A percentile compares a stretch with the other conserved stretches of the same genome.
phyloP scores from a whole-genome alignment of 169 alveolate species.

The Perkinsus marinus region DNA sequence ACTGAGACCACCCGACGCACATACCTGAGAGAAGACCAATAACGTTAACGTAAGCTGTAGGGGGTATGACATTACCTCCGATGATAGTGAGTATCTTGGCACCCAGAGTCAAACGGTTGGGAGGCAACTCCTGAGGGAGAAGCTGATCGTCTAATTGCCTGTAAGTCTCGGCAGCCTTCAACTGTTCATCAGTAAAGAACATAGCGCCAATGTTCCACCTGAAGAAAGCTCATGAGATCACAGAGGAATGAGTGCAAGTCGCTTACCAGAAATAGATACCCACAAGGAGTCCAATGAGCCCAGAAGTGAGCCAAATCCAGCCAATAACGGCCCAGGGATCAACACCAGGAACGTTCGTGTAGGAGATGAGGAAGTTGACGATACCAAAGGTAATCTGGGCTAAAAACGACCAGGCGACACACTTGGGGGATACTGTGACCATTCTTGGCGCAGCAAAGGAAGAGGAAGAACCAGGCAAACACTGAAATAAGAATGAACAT shows the following conservation, averaged over 20 bases:
- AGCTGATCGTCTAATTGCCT: not conserved
- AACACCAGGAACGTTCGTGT: not conserved
- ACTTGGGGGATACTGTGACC: not conserved
- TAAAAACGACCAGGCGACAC: not conserved
- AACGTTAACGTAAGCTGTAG: not conserved
- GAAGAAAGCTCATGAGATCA: not conserved
- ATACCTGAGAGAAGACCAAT: not conserved
- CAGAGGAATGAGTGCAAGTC: not conserved
- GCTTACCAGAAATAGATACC: not conserved
- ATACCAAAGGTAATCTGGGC: not conserved
- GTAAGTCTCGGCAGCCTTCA: not conserved
- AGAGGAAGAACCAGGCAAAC: not conserved
- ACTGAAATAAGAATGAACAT: not conserved
- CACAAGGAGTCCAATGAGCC: not conserved
- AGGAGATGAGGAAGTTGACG: not conserved
- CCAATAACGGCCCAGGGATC: not conserved
- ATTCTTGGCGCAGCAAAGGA: not conserved
- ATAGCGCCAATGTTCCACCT: not conserved
- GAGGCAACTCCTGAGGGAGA: not conserved
- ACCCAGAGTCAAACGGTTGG: not conserved
- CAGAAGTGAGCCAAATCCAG: not conserved
- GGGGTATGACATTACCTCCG: not conserved
- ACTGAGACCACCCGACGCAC: not conserved
- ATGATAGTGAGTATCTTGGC: not conserved
- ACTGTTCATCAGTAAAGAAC: not conserved